Conservation (phyloP, 352 stramenopile species). For the Pythium scleroteichum region DNA sequence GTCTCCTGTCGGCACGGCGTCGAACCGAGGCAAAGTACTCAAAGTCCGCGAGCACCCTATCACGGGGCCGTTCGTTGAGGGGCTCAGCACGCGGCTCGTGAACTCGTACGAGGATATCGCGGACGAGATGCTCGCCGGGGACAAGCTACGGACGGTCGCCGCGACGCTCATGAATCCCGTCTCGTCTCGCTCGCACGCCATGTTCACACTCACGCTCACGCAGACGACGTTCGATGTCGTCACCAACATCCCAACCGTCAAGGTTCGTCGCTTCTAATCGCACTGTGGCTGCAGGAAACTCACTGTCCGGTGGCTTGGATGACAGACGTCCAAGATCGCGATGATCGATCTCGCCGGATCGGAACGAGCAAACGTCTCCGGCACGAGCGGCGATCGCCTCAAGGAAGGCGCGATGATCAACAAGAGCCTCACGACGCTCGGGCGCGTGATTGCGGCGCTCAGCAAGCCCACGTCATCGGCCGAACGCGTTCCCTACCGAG, state of each 20-base stretch:
- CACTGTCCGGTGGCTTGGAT: background rate
- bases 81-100: constrained; percentile 65
- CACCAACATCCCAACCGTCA: constrained; percentile 63
- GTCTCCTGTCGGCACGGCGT: constrained; percentile 1
- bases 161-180: constrained; percentile 97
- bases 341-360: constrained; percentile 87
- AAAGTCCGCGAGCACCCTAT: constrained; percentile 84
- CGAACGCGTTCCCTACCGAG: constrained; percentile 84
- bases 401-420: constrained; percentile 94
- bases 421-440: constrained; percentile 89
- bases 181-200: constrained; percentile 94
- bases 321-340: constrained; percentile 81
- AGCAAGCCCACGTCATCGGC: constrained; percentile 49
- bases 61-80: constrained; percentile 84
- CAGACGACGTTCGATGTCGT: constrained; percentile 67
- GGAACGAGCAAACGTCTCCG: constrained; percentile 76
- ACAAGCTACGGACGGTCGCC: constrained; percentile 94
- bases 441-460: constrained; percentile 84
- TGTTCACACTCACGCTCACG: constrained; percentile 96
- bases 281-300: background rate
- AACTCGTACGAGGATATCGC: constrained; percentile 80
- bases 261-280: constrained; percentile 37
- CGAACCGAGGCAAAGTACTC: constrained; percentile 34
- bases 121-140: constrained; percentile 83
- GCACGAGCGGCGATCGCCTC: constrained; percentile 83